Percentiles rank a stretch among this genome's conserved stretches.
These are phyloP conservation scores for Acorus calamus DNA, from an alignment of 106 monocot genomes.

Conservation along the genomic window DNA sequence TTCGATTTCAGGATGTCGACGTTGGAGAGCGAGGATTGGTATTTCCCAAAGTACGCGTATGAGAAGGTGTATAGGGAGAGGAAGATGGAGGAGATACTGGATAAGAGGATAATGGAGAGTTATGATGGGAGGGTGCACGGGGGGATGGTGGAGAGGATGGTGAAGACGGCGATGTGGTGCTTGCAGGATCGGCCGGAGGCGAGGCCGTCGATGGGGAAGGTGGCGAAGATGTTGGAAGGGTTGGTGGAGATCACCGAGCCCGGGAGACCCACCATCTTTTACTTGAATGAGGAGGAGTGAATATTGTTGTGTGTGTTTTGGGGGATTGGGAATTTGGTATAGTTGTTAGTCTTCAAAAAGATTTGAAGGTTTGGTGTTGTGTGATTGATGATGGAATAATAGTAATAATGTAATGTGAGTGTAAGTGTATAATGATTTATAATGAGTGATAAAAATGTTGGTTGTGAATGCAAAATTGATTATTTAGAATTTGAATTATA, in stretches of 20 bases:
- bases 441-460: too few species aligned
- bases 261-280: slow-evolving; percentile 51
- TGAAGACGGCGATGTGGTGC: slow-evolving; percentile 93
- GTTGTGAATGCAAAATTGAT: too few species aligned
- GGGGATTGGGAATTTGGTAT: too few species aligned
- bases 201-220: slow-evolving; percentile 85
- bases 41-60: slow-evolving; percentile 62
- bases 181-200: slow-evolving; percentile 60
- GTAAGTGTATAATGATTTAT: too few species aligned
- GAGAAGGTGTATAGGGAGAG: slow-evolving; percentile 79
- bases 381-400: too few species aligned
- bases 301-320: too few species aligned
- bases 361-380: too few species aligned
- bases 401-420: too few species aligned
- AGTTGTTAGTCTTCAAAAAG: too few species aligned
- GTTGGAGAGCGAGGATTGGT: slow-evolving; percentile 64
- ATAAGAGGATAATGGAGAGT: slow-evolving; percentile 23
- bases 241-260: slow-evolving; percentile 66
- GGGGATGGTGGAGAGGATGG: slow-evolving; percentile 57
- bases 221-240: slow-evolving; percentile 87
- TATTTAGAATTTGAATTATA: too few species aligned
- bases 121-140: slow-evolving; percentile 21
- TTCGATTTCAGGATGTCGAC: slow-evolving; percentile 31
- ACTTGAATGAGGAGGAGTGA: background rate
- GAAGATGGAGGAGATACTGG: slow-evolving; percentile 56